Base-by-base conservation (phyloP, 495 filamentous ascomycete species). In the Filosporella fistucella region DNA sequence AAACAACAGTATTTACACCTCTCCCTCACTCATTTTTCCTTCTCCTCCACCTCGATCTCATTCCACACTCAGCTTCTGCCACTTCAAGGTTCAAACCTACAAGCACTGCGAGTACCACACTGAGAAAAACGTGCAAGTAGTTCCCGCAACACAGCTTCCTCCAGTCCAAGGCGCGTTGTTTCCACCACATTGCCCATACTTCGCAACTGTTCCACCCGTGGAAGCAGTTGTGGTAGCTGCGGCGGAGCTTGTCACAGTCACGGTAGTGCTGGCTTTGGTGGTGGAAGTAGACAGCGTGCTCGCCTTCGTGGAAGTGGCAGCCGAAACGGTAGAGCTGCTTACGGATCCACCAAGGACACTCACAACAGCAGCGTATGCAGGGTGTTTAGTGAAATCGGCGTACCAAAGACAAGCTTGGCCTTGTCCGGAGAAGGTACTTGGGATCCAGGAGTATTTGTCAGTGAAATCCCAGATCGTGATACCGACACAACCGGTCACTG, bases 401-500 rank as follows among this genome's bases (percentile, higher is more conserved):
- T 77, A 69, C 76, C 78, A 80, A 13, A 78, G 64, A 36, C 67
- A 58, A 6, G 77, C 72, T n/a, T 67, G 75, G n/a, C 77, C 78
- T 30, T 76, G 55, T 14, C 78, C 80, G 0, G 67, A 52, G 55
- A 84, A 85, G 0, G 67, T 67, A 20, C 54, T 52, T 0, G 80
- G 78, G 16, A 85, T 69, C 81, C 80, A 85, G 33, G 75, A 74
- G 67, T 82, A 72, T 52, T 71, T 65, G 39, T 75, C 70, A 21
- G 68, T 68, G 39, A 64, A 73, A 45, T 72, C 84, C 85, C 84
- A 88, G 28, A 82, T 65, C 6, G 81, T 88, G 28, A 88, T 67
- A 2, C 83, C 85, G 4, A 85, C 71, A 56, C 85, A 90, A n/a
- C 24, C 57, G 13, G 65, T 45, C 0, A 75, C 69, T 37, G 70